phyloP scores from a whole-genome alignment of 2,329 filamentous ascomycete genomes.

The Hypoxylon sp. region DNA sequence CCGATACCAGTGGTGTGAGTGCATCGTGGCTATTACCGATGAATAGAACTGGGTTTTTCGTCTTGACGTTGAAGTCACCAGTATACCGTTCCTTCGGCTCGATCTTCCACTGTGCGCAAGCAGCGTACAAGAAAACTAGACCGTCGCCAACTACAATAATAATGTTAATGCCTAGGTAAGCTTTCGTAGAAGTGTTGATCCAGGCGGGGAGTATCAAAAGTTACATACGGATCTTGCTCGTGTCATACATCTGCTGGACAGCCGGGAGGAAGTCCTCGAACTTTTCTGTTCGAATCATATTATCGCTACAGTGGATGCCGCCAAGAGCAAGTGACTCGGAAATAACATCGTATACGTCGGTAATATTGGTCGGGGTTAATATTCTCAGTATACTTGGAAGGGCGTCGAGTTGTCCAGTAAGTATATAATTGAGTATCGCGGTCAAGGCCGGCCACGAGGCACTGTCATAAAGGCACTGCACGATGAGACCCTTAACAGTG shows the following conservation, averaged over 20 bases:
- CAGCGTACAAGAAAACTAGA: conserved; percentile 13
- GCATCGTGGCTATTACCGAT: conserved; percentile 58
- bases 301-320: conserved; percentile 58
- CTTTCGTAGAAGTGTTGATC: not conserved
- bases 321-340: conserved; percentile 25
- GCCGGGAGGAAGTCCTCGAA: conserved; percentile 52
- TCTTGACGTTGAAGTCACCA: conserved; percentile 52
- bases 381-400: not conserved
- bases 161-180: not conserved
- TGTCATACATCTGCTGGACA: conserved; percentile 44
- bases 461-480: conserved; percentile 45
- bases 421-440: conserved; percentile 28
- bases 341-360: conserved; percentile 1
- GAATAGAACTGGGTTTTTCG: conserved; percentile 54
- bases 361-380: not conserved
- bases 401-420: conserved; percentile 35
- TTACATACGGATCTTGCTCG: conserved; percentile 47
- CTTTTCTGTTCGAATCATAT: conserved; percentile 45
- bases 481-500: conserved; percentile 43
- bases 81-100: conserved; percentile 56
- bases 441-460: conserved; percentile 36
- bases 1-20: conserved; percentile 58
- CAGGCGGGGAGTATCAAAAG: too few species aligned
- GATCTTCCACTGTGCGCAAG: conserved; percentile 58
- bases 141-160: conserved; percentile 31